Conservation (phyloP, 192 early-diverging fungal genomes). For the Gigaspora rosea region DNA sequence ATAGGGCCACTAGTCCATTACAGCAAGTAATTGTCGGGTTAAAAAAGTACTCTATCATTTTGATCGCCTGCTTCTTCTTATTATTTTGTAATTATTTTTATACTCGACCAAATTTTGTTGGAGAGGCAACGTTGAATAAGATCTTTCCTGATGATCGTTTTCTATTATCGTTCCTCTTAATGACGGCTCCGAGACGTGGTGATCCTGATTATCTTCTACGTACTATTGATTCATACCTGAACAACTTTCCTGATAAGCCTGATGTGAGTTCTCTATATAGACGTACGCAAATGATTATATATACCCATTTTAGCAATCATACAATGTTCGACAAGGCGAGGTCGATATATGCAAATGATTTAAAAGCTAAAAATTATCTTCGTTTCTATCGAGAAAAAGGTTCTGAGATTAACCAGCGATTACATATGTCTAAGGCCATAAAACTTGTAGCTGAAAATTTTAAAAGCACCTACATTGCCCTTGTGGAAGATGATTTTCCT, state of each 20-base stretch:
- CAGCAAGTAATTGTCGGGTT: no score
- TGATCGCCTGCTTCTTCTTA: constrained; percentile 35
- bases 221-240: constrained; percentile 50
- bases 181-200: constrained; percentile 54
- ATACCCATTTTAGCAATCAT: constrained; percentile 56
- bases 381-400: constrained; percentile 51
- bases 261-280: constrained; percentile 45
- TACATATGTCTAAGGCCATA: constrained; percentile 51
- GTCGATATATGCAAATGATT: constrained; percentile 37
- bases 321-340: constrained; percentile 44
- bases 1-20: no score
- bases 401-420: constrained; percentile 49
- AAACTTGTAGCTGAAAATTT: constrained; percentile 36
- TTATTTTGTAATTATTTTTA: constrained; percentile 42
- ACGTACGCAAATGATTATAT: constrained; percentile 51
- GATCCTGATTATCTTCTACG: constrained; percentile 48
- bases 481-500: constrained; percentile 60
- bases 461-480: constrained; percentile 46
- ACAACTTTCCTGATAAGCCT: constrained; percentile 45
- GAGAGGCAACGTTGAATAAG: constrained; percentile 13
- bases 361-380: constrained; percentile 50
- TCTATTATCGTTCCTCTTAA: constrained; percentile 50
- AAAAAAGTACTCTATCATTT: constrained; percentile 25
- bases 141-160: constrained; percentile 42
- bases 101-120: constrained; percentile 32